Conservation (phyloP, 148 eudicot genomes). For the Vaccinium myrtillus region DNA sequence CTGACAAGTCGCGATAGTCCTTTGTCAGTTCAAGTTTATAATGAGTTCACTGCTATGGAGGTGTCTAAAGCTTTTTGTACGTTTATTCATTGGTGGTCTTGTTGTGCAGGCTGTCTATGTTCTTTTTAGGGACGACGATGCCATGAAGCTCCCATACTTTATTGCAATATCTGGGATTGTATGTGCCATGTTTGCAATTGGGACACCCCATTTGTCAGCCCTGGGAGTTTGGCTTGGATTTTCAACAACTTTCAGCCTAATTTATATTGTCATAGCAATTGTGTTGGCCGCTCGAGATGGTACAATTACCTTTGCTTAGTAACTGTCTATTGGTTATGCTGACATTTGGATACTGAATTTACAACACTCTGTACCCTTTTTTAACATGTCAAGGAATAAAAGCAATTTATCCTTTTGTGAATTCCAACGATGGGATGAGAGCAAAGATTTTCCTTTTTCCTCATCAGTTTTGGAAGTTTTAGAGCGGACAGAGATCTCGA, state of each 20-base stretch:
- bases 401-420: neutral
- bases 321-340: neutral
- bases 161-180: conserved; percentile 72
- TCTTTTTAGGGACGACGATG: conserved; percentile 48
- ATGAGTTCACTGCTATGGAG: neutral
- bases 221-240: conserved; percentile 80
- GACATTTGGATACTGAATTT: neutral
- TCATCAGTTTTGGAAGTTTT: neutral
- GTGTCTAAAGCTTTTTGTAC: neutral
- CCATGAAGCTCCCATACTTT: conserved; percentile 80
- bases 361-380: neutral
- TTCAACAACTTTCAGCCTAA: conserved; percentile 70
- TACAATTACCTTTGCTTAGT: conserved; percentile 26
- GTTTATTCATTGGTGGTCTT: conserved; percentile 2
- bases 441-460: neutral
- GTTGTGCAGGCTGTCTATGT: conserved; percentile 69
- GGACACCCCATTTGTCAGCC: conserved; percentile 85
- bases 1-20: neutral
- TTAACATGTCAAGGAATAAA: neutral
- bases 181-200: conserved; percentile 78
- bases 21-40: neutral
- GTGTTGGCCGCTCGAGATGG: conserved; percentile 77
- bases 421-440: neutral
- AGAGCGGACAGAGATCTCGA: neutral
- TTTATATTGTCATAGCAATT: conserved; percentile 70